These are phyloP conservation scores for Metschnikowia matae DNA, from an alignment of 805 yeast species.

Conservation along the genomic window DNA sequence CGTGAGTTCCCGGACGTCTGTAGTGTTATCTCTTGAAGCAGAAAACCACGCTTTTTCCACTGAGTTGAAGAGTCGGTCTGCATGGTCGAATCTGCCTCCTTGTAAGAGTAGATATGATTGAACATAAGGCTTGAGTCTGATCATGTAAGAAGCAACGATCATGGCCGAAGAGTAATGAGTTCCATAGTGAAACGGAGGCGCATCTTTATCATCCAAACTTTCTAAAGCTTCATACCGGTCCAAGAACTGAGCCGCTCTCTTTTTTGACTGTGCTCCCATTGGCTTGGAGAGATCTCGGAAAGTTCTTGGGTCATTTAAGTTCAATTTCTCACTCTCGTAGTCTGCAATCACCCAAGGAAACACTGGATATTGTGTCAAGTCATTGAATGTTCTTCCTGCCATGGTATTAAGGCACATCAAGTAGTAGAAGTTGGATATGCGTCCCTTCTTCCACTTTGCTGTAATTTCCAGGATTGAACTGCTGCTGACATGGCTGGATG, in stretches of 20 bases:
- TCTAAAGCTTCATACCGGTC: constrained; percentile 71
- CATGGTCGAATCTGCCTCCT: constrained; percentile 87
- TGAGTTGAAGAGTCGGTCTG: constrained; percentile 75
- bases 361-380: constrained; percentile 84
- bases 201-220: constrained; percentile 50
- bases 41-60: constrained; percentile 77
- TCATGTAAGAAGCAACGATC: constrained; percentile 81
- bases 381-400: constrained; percentile 88
- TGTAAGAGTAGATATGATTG: constrained; percentile 74
- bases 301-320: constrained; percentile 54
- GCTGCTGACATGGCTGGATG: constrained; percentile 22
- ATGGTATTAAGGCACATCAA: constrained; percentile 74
- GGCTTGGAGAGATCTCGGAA: constrained; percentile 80
- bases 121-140: constrained; percentile 75
- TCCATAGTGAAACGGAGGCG: constrained; percentile 87
- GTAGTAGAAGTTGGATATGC: constrained; percentile 78
- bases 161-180: constrained; percentile 92
- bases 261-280: constrained; percentile 79
- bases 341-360: constrained; percentile 92
- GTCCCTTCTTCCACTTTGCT: constrained; percentile 69
- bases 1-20: constrained; percentile 82
- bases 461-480: constrained; percentile 41
- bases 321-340: constrained; percentile 67
- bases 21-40: constrained; percentile 72
- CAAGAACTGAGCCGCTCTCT: constrained; percentile 57